A percentile compares a stretch with the other conserved stretches of the same genome.
Conservation (phyloP, 2,329 filamentous ascomycete genomes). For the Beauveria asiatica region DNA sequence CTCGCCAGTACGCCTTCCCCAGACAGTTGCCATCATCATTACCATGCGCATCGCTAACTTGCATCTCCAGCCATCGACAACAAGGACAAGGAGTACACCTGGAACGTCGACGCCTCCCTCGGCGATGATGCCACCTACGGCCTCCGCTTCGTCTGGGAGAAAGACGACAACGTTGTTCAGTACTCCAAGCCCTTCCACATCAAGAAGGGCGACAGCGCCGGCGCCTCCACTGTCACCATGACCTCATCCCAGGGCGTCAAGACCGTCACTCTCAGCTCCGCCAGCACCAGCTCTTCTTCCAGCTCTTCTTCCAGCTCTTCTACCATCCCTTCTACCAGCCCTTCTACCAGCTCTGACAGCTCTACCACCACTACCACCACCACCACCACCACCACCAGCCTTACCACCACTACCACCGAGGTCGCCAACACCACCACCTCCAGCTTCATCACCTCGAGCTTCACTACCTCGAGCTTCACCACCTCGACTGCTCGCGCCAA, state of each 20-base stretch:
- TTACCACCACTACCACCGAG: constrained; percentile 13
- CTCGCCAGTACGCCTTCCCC: constrained; percentile 41
- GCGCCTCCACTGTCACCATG: constrained; percentile 22
- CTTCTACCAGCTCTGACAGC: constrained; percentile 15
- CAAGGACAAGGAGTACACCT: constrained; percentile 36
- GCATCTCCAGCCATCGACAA: constrained; percentile 29
- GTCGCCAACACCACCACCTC: not conserved
- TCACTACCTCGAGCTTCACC: constrained; percentile 19
- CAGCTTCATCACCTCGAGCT: constrained; percentile 20
- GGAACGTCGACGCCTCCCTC: constrained; percentile 39
- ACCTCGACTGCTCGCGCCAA: constrained; percentile 19
- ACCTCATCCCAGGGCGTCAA: constrained; percentile 23
- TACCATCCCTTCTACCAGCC: constrained; percentile 14
- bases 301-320: constrained; percentile 11
- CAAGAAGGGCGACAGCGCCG: constrained; percentile 20
- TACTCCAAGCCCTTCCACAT: constrained; percentile 56
- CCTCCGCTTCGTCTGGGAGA: constrained; percentile 44
- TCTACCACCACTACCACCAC: constrained; percentile 12
- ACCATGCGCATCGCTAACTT: not conserved
- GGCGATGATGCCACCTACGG: constrained; percentile 45
- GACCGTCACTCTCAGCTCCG: constrained; percentile 22
- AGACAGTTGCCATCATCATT: not conserved
- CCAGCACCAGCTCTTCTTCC: constrained; percentile 10
- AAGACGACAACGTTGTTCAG: constrained; percentile 44
- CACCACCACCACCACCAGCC: not conserved